These are phyloP conservation scores for Salvia hispanica DNA, from an alignment of 257 asterid genomes.

Conservation along the genomic window DNA sequence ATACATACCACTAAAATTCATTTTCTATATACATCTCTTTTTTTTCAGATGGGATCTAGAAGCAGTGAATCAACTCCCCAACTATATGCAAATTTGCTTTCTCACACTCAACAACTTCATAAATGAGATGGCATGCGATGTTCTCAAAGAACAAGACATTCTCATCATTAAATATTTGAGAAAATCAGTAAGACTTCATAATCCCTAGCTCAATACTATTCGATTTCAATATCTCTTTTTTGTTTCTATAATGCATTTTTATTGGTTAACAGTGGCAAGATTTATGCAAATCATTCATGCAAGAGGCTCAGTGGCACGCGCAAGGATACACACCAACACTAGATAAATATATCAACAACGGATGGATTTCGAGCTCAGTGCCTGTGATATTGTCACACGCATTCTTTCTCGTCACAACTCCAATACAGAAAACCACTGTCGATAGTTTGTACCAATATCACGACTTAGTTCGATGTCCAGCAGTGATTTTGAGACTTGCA, in stretches of 20 bases:
- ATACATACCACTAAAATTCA: no score
- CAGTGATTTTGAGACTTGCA: conserved; percentile 29
- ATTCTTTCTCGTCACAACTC: conserved; percentile 40
- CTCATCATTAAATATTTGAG: conserved; percentile 32
- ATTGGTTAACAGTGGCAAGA: conserved; percentile 39
- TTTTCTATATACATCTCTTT: no score
- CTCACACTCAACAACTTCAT: conserved; percentile 37
- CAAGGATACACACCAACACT: not conserved
- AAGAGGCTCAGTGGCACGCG: conserved; percentile 23
- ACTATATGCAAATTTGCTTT: conserved; percentile 44
- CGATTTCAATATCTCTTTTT: no score
- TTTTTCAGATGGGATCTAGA: conserved; percentile 36
- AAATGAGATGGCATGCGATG: conserved; percentile 34
- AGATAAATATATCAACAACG: conserved; percentile 8
- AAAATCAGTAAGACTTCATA: conserved; percentile 29
- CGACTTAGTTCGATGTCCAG: conserved; percentile 30
- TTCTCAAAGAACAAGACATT: conserved; percentile 39
- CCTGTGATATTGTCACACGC: conserved; percentile 40
- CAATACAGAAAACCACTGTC: conserved; percentile 36
- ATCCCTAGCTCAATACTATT: no score
- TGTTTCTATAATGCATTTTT: not conserved
- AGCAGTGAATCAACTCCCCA: conserved; percentile 35
- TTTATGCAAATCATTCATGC: conserved; percentile 29
- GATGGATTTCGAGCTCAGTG: conserved; percentile 32
- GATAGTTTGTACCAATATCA: conserved; percentile 30